Evolutionary conservation across 2,329 filamentous ascomycete species (phyloP), one percentile per base, ranked within the genome.

Genomic region (Xylaria hypoxylon): DNA sequence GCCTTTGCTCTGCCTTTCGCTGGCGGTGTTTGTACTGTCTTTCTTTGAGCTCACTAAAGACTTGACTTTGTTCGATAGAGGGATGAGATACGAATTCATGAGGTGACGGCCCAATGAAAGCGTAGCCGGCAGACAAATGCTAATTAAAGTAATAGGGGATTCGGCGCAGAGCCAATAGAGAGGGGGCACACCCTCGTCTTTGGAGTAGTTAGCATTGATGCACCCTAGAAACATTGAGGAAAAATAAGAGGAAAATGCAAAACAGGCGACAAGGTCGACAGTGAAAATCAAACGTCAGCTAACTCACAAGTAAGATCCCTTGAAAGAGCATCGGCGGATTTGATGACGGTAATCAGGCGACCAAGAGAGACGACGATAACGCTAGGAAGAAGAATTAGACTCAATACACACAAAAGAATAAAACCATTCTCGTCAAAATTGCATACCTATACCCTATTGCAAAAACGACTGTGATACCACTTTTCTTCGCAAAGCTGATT

Each of bases 391-490:
- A 5, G 44, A 15, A 15, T 8, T 44, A 22, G 42, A 22, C n/a
- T 5, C 4, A 44, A 2, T 44, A 10, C 3, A 19, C 42, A 44
- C 13, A 45, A 38, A 62, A n/a, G n/a, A n/a, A n/a, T n/a, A n/a
- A n/a, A n/a, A n/a, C n/a, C n/a, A n/a, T n/a, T n/a, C n/a, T n/a
- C n/a, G n/a, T n/a, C n/a, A n/a, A n/a, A n/a, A n/a, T n/a, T n/a
- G n/a, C 65, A 50, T 57, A 70, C 69, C 42, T 57, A 19, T 71
- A 70, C 10, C 71, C 71, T 1, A 72, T 31, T 5, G 62, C 15
- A 24, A 73, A 73, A 3, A 64, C 61, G 2, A 67, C 28, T 1
- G 31, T 56, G 15, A 71, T 58, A 10, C 65, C 68, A 5, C 58
- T 19, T 28, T 70, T 73, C 11, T 56, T 47, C 22, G 33, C 62